phyloP scores from a whole-genome alignment of 345 rosid genomes.

The Rhizophora apiculata region DNA sequence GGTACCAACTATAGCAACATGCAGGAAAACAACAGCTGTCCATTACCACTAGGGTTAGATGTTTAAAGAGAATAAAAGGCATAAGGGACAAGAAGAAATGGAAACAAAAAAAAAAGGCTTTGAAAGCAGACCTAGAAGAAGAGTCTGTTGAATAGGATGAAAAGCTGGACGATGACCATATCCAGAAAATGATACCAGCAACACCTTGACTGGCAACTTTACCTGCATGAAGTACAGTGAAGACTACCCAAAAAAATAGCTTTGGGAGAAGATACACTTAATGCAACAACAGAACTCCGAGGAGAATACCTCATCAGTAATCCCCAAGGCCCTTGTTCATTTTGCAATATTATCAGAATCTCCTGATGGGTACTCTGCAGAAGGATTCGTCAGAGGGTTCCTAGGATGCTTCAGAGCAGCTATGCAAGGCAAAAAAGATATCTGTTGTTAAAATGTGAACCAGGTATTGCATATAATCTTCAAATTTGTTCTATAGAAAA shows the following conservation, averaged over 20 bases:
- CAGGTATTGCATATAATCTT: conserved; percentile 6
- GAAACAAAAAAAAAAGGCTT: conserved; percentile 5
- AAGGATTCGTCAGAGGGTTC: conserved; percentile 84
- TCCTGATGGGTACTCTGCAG: conserved; percentile 78
- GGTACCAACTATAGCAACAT: conserved; percentile 75
- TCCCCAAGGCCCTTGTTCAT: conserved; percentile 89
- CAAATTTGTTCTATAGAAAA: conserved; percentile 2
- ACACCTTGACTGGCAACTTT: conserved; percentile 70
- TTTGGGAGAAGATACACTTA: conserved; percentile 6
- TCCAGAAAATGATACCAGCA: conserved; percentile 82
- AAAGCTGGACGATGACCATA: conserved; percentile 73
- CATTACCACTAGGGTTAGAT: conserved; percentile 10
- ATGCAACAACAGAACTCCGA: neutral
- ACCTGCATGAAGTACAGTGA: conserved; percentile 45
- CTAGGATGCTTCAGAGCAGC: conserved; percentile 98
- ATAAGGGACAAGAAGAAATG: neutral
- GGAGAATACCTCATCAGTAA: conserved; percentile 74
- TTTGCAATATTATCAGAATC: conserved; percentile 89
- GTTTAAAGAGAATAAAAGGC: neutral
- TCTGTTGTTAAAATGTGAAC: conserved; percentile 13
- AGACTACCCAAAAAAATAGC: conserved; percentile 2
- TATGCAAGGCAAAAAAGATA: conserved; percentile 30
- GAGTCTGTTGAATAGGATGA: conserved; percentile 81
- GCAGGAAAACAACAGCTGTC: conserved; percentile 22
- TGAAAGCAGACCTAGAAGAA: conserved; percentile 63